A percentile compares a stretch with the other conserved stretches of the same genome.
phyloP scores from a whole-genome alignment of 148 eudicot species.

The Cornus controversa region DNA sequence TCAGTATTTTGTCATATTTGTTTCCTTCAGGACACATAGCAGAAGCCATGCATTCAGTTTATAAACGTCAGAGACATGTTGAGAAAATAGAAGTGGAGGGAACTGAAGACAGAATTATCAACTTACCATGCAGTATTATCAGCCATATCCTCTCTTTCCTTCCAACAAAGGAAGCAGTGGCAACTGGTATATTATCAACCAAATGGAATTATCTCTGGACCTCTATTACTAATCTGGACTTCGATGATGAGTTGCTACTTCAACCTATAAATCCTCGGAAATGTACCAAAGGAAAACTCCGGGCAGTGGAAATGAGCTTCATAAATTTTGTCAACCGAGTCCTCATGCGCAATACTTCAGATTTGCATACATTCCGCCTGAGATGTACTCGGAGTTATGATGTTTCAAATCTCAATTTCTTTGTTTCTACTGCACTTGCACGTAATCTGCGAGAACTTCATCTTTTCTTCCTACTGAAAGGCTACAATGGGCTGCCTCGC shows the following conservation, averaged over 20 bases:
- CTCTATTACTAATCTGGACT: not conserved
- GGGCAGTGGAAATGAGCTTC: not conserved
- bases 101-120: not conserved
- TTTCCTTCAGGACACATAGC: too few relatives aligned
- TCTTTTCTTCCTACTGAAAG: not conserved
- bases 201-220: too few relatives aligned
- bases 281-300: not conserved
- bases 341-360: not conserved
- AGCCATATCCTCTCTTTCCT: too few relatives aligned
- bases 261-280: not conserved
- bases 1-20: too few relatives aligned
- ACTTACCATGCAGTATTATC: not conserved
- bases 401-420: not conserved
- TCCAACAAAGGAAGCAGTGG: too few relatives aligned
- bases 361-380: constrained; percentile 10
- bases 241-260: constrained; percentile 5
- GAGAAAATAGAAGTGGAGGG: too few relatives aligned
- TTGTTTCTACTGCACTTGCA: not conserved
- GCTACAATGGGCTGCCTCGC: not conserved
- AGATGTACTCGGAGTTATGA: not conserved
- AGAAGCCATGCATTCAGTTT: too few relatives aligned
- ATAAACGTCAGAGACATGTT: too few relatives aligned
- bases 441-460: constrained; percentile 7
- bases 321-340: constrained; percentile 2
- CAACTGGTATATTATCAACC: too few relatives aligned